Evolutionary conservation across 1,284 basidiomycete genomes (phyloP), one percentile per base, ranked within the genome.

Genomic region (Puccinia novopanici): DNA sequence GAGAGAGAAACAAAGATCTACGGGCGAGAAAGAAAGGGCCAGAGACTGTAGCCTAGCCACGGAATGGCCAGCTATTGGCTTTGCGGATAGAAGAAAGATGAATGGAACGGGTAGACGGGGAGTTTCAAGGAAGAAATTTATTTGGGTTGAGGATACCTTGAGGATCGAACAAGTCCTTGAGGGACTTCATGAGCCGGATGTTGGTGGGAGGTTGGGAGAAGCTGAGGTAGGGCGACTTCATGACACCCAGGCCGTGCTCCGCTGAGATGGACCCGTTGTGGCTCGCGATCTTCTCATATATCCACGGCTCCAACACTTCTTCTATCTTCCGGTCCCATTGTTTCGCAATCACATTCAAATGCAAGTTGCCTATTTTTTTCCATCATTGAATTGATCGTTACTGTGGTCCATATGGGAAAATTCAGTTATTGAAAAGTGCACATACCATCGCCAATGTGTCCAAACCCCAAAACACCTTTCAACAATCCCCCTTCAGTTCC

Each of bases 401-500:
- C 34, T 34, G 34, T 12, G 81, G 75, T 54, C 82, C 82, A 17
- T 81, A 81, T 15, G 22, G 40, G 15, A 24, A 55, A 59, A 72
- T 50, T 45, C 34, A 27, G 82, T 40, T 81, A 81, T 40, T 45
- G 75, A 52, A 81, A 70, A 42, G 34, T 45, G 17, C 24, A 86
- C 90, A 84, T 84, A 91, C 95, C 94, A 87, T 99, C 96, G 34
- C 97, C 96, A 81, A 98, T 91, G 86, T 99, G 97, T 3, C 97
- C 96, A 84, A 95, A 98, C 1, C 96, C 96, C 81, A 95, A 88
- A 6, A 96, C 92, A 84, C 91, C 90, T 84, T 91, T 91, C 70
- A 97, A 91, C 15, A 90, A 90, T 13, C 91, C 90, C 30, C 89
- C 85, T 70, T 87, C 87, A n/a, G 86, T 86, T 74, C 86, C 89